These are phyloP conservation scores for Linum lewisii DNA, from an alignment of 345 rosid species.

Conservation along the genomic window DNA sequence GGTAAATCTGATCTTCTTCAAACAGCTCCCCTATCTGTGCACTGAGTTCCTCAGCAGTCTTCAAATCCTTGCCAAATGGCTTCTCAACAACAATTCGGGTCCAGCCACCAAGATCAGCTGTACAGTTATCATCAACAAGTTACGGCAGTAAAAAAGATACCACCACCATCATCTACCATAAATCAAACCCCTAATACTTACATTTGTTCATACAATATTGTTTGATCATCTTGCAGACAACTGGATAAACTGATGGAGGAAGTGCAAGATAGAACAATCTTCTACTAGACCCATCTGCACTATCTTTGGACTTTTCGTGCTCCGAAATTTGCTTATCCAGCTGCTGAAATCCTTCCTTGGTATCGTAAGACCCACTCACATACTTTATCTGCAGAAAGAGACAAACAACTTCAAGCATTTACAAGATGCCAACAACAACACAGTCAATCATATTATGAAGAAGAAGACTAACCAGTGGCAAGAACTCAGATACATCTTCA, in stretches of 20 bases:
- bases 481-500: slow-evolving; percentile 51
- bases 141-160: not conserved
- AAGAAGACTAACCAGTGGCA: slow-evolving; percentile 59
- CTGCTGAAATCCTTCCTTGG: slow-evolving; percentile 62
- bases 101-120: slow-evolving; percentile 97
- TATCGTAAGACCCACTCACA: slow-evolving; percentile 80
- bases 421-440: not conserved
- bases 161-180: not conserved
- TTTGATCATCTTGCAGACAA: slow-evolving; percentile 86
- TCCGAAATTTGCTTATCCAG: slow-evolving; percentile 64
- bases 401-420: slow-evolving; percentile 1
- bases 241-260: slow-evolving; percentile 95
- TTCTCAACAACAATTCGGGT: slow-evolving; percentile 93
- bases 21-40: slow-evolving; percentile 81
- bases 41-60: slow-evolving; percentile 77
- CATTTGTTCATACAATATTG: slow-evolving; percentile 79
- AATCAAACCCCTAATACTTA: slow-evolving; percentile 21
- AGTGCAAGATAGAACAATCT: slow-evolving; percentile 92
- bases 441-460: not conserved
- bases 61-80: slow-evolving; percentile 88
- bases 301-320: slow-evolving; percentile 61
- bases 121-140: slow-evolving; percentile 1
- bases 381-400: slow-evolving; percentile 64
- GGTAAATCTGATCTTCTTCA: slow-evolving; percentile 84
- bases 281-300: slow-evolving; percentile 64